Evolutionary conservation across 495 filamentous ascomycete species (phyloP), one percentile per base, ranked within the genome.

Genomic region (Trichoderma parareesei): DNA sequence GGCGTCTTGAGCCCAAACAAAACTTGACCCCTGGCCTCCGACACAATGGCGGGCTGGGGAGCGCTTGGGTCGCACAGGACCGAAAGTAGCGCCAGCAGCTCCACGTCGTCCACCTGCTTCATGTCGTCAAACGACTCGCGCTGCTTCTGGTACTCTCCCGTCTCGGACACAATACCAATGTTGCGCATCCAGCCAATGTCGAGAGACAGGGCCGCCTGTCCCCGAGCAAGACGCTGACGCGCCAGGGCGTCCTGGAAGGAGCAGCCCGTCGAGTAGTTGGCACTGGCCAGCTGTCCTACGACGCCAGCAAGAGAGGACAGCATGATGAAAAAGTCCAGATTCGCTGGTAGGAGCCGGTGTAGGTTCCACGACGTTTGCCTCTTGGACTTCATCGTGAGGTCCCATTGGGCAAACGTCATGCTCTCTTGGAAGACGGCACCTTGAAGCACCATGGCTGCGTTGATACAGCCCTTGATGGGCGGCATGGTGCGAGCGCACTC

Each of bases 261-360:
- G 70, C 84, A 85, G n/a, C 80, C 83, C 0, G 80, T 83, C 1
- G 82, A 75, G 65, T 88, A 88, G 42, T 84, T 83, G 27, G 81
- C 75, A 67, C 88, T 85, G 0, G 76, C 78, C 40, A 75, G 49
- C 65, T 71, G 79, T 3, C 86, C 85, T 42, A 82, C 69, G 6
- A 82, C 71, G 33, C 79, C 83, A 9, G 80, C 72, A 1, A 84
- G 69, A 1, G 86, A 88, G 13, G 82, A 84, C 3, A 87, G 71
- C 27, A 78, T 73, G 46, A 87, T 69, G 67, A 88, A 87, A 72
- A 88, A 88, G 65, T 86, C 85, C 0, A 88, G 74, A 40, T 68
- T 65, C 35, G 68, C 64, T 16, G 62, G 69, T 38, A 71, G 81
- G 67, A 44, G 60, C 13, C 43, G 75, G 64, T 87, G 84, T 14